Conservation (phyloP, 345 rosid genomes). For the Aquilaria yunnanensis region DNA sequence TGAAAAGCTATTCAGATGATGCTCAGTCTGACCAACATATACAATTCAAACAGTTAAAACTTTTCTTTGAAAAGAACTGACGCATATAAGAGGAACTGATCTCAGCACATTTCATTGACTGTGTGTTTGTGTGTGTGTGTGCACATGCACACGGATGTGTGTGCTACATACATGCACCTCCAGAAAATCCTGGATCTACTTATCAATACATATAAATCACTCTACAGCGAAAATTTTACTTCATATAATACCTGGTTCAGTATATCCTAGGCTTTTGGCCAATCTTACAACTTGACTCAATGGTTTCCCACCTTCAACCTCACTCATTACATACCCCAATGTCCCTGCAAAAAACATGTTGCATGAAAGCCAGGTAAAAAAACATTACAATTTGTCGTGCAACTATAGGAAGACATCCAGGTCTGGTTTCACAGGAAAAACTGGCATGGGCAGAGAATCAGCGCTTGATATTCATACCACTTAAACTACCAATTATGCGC, state of each 20-base stretch:
- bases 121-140: too few relatives aligned
- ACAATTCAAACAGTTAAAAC: too few relatives aligned
- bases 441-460: too few relatives aligned
- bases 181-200: neutral
- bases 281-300: slow-evolving; percentile 81
- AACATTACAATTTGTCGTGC: neutral
- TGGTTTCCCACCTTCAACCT: slow-evolving; percentile 83
- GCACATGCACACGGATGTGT: too few relatives aligned
- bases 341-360: slow-evolving; percentile 33
- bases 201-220: neutral
- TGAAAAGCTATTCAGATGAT: too few relatives aligned
- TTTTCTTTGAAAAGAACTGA: too few relatives aligned
- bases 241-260: slow-evolving; percentile 52
- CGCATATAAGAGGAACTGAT: too few relatives aligned
- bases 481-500: slow-evolving; percentile 68
- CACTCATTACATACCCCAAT: slow-evolving; percentile 90
- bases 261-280: slow-evolving; percentile 85
- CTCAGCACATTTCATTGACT: too few relatives aligned
- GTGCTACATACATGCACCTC: too few relatives aligned
- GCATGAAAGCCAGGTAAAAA: neutral
- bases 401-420: too few relatives aligned
- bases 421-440: too few relatives aligned
- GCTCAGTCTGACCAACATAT: too few relatives aligned
- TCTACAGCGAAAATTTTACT: neutral
- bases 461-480: slow-evolving; percentile 19